Conservation (phyloP, 331 rosid genomes). For the Quercus phellos region DNA sequence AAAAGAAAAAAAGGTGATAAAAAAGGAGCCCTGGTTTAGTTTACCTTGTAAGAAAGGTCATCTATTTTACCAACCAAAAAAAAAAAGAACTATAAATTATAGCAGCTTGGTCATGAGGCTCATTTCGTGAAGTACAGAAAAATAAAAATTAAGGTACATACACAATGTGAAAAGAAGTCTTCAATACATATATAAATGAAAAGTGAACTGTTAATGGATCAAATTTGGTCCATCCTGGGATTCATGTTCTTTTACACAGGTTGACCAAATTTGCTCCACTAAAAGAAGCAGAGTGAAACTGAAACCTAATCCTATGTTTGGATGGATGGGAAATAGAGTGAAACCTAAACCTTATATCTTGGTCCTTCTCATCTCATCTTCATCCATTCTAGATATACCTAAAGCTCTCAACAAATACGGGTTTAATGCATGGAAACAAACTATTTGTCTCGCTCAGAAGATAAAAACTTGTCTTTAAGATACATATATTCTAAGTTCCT, state of each 20-base stretch:
- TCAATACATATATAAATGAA: conserved; percentile 8
- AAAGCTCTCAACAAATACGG: neutral
- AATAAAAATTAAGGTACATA: neutral
- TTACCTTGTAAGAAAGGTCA: neutral
- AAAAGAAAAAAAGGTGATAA: too few relatives aligned
- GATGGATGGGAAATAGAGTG: neutral
- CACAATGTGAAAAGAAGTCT: neutral
- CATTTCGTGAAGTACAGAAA: neutral
- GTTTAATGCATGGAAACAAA: neutral
- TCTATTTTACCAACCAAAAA: neutral
- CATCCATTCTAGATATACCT: too few relatives aligned
- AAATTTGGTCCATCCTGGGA: conserved; percentile 67
- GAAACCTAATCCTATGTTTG: too few relatives aligned
- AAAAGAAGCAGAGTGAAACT: conserved; percentile 4
- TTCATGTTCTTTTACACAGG: conserved; percentile 8
- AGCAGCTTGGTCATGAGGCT: neutral
- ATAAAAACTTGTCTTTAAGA: too few relatives aligned
- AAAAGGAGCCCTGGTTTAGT: too few relatives aligned
- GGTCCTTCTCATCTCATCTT: too few relatives aligned
- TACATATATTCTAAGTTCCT: conserved; percentile 25
- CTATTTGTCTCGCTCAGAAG: neutral
- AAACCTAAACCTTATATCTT: too few relatives aligned
- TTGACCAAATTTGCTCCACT: conserved; percentile 82
- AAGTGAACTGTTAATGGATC: conserved; percentile 58
- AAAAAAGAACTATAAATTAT: too few relatives aligned